Base-by-base conservation (phyloP, 768 basidiomycete genomes). In the Filobasidium floriforme region DNA sequence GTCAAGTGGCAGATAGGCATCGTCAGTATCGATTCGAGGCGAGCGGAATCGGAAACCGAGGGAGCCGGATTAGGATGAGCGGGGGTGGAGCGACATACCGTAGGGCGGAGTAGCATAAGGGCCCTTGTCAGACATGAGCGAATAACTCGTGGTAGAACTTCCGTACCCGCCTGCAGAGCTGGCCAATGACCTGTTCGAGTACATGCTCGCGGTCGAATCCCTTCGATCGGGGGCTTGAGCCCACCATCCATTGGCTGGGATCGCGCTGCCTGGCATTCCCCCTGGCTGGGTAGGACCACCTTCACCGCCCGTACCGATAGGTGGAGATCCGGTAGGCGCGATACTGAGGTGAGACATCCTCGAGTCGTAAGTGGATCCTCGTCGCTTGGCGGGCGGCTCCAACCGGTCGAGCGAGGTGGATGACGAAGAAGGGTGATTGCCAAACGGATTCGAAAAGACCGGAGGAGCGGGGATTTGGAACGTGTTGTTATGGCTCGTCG, bases 301-400 rank as follows among this genome's bases (percentile, higher is more conserved):
- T 60, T 65, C 29, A 49, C 57, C 41, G 46, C 15, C n/a, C n/a
- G 40, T 18, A 41, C 64, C 43, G 41, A 29, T 7, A 11, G 28
- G 32, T 32, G 54, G 12, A 14, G 41, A 59, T 59, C 40, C 28
- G 26, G 29, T 29, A 40, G 57, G 12, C 41, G 64, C 14, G 29
- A 59, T 22, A 24, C 22, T 49, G 43, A 57, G 15, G 59, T 37
- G 29, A 65, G 41, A 46, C 68, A 68, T 70, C 65, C 65, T 67
- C 9, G 88, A 86, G 71, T 92, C 90, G 71, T 90, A 84, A 26
- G 88, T 85, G 19, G 91, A 92, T 40, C 89, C 88, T 59, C 90
- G 85, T 70, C 90, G 85, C 77, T 92, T 92, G 59, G 69, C 60
- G 22, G 57, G 87, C 84, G 19, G 88, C 85, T 59, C 64, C 4